Conservation (phyloP, 768 basidiomycete species). For the Kwoniella dendrophila region DNA sequence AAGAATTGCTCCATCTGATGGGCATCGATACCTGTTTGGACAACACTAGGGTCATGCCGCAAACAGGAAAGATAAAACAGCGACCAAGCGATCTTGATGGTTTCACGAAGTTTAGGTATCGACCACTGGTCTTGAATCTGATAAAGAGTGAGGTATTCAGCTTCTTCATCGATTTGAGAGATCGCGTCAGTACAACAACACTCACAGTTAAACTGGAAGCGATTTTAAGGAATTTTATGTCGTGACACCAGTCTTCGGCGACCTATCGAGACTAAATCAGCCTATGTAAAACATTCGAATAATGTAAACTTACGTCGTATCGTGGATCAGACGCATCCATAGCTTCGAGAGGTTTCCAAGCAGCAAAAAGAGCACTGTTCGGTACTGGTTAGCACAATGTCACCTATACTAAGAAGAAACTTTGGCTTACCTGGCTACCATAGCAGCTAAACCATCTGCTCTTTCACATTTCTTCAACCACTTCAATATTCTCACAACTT, state of each 20-base stretch:
- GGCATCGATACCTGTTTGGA: conserved; percentile 39
- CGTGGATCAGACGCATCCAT: conserved; percentile 31
- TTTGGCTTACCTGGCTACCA: conserved; percentile 37
- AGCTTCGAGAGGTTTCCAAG: conserved; percentile 27
- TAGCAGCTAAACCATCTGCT: conserved; percentile 33
- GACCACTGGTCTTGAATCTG: conserved; percentile 47
- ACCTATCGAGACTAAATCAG: conserved; percentile 11
- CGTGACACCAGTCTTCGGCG: conserved; percentile 36
- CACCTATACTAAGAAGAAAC: neutral
- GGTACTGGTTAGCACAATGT: conserved; percentile 1
- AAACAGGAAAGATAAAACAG: conserved; percentile 38
- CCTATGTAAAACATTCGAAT: too few species aligned
- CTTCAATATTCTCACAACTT: conserved; percentile 43
- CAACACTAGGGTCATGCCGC: conserved; percentile 30
- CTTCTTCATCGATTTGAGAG: neutral
- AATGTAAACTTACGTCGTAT: conserved; percentile 26
- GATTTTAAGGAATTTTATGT: conserved; percentile 45
- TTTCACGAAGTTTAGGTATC: conserved; percentile 34
- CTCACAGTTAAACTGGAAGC: conserved; percentile 40
- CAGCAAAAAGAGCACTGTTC: conserved; percentile 31
- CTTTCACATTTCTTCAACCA: conserved; percentile 45
- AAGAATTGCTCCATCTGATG: conserved; percentile 39
- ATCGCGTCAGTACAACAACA: neutral
- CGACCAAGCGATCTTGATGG: conserved; percentile 40
- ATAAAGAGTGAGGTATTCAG: conserved; percentile 5